Evolutionary conservation across 23 red algal genomes (phyloP).

Genomic region (Pyropia haitanensis): DNA sequence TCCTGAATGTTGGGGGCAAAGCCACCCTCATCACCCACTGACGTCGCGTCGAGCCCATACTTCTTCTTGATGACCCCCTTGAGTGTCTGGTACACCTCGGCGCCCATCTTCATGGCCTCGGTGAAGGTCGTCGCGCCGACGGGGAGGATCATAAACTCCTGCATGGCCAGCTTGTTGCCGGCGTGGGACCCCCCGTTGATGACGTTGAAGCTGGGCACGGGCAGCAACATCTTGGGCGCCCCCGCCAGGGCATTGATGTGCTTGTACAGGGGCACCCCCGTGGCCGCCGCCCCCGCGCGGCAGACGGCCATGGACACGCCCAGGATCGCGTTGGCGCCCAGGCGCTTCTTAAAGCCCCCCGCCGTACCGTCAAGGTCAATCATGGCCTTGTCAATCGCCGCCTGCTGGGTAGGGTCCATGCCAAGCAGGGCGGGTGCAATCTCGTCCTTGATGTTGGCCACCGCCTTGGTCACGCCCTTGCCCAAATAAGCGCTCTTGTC

Average conservation of each 20-base stretch:
- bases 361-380: conserved; percentile 79
- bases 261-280: conserved; percentile 79
- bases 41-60: conserved; percentile 63
- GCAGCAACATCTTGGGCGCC: conserved; percentile 67
- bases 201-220: conserved; percentile 90
- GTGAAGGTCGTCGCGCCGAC: conserved; percentile 71
- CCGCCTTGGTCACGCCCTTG: conserved; percentile 87
- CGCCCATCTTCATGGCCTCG: conserved; percentile 79
- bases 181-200: conserved; percentile 88
- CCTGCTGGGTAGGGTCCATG: conserved; percentile 87
- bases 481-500: conserved; percentile 60
- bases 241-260: conserved; percentile 97
- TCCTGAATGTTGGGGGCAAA: conserved; percentile 91
- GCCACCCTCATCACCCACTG: conserved; percentile 87
- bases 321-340: conserved; percentile 95
- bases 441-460: conserved; percentile 82
- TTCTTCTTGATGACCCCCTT: conserved; percentile 69
- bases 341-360: conserved; percentile 62
- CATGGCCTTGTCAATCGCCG: conserved; percentile 79
- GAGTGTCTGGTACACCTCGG: conserved; percentile 83
- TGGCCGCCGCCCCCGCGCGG: conserved; percentile 82
- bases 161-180: conserved; percentile 82
- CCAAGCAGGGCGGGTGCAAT: conserved; percentile 78
- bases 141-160: conserved; percentile 98
- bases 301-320: conserved; percentile 96